Conservation (phyloP, 495 filamentous ascomycete species). For the Podospora pseudocomata region DNA sequence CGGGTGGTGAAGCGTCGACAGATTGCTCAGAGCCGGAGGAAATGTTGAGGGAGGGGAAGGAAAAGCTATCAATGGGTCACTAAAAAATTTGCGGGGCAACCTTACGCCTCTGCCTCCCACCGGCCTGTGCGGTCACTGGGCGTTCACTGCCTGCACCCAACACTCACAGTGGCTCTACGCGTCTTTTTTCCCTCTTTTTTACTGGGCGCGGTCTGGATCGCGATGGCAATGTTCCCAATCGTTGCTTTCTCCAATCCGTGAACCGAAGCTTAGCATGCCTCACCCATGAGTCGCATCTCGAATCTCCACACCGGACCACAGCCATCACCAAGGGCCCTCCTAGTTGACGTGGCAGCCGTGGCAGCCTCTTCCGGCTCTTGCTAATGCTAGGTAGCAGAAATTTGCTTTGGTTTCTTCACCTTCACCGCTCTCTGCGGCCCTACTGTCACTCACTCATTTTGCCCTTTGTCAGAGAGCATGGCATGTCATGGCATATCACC, state of each 20-base stretch:
- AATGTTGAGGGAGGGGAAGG: conserved; percentile 37
- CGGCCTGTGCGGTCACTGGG: conserved; percentile 18
- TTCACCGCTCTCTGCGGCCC: not conserved
- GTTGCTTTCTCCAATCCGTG: not conserved
- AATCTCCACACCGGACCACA: not conserved
- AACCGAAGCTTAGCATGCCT: not conserved
- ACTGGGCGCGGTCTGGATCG: conserved; percentile 12
- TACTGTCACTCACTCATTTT: not conserved
- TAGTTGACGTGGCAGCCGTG: conserved; percentile 6
- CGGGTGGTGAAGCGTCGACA: not conserved
- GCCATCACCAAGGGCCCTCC: not conserved
- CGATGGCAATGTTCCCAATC: conserved; percentile 12
- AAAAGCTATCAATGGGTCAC: conserved; percentile 27
- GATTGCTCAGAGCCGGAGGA: conserved; percentile 18
- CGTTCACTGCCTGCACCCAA: not conserved
- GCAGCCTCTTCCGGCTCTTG: not conserved
- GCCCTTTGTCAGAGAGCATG: not conserved
- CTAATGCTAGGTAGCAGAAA: not conserved
- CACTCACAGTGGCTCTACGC: not conserved
- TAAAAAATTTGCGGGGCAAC: conserved; percentile 34
- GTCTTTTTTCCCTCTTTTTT: conserved; percentile 5
- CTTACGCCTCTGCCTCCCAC: conserved; percentile 2
- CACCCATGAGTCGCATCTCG: conserved; percentile 6
- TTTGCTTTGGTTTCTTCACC: not conserved
- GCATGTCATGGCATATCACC: not conserved